Evolutionary conservation across 2,329 filamentous ascomycete species (phyloP).

Genomic region (Cercospora zeae-maydis): DNA sequence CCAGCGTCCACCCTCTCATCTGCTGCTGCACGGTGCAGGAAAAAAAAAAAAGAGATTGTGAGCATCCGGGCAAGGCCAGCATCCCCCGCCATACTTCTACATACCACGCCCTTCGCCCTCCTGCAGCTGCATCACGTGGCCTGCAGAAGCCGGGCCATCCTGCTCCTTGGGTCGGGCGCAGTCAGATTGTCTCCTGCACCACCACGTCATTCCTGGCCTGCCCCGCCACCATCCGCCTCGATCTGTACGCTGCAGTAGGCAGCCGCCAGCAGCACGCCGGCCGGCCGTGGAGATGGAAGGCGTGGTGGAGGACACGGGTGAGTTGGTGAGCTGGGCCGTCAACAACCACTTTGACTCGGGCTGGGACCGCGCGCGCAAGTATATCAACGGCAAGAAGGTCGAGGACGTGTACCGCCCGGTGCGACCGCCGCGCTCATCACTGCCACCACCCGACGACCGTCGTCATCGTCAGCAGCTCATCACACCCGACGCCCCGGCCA

Average conservation of each 20-base stretch:
- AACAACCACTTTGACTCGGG: conserved; percentile 30
- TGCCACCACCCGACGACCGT: too few species aligned
- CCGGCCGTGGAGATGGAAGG: conserved; percentile 16
- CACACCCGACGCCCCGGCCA: not conserved
- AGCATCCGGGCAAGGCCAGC: not conserved
- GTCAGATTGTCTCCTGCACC: conserved; percentile 2
- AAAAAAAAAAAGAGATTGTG: not conserved
- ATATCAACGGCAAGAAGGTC: conserved; percentile 23
- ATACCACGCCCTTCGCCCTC: not conserved
- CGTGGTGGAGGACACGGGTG: conserved; percentile 29
- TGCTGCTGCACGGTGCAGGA: not conserved
- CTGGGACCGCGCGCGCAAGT: conserved; percentile 25
- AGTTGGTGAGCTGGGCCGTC: conserved; percentile 26
- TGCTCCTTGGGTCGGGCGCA: conserved; percentile 11
- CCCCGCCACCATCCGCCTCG: conserved; percentile 13
- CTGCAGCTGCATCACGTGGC: conserved; percentile 5
- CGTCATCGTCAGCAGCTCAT: not conserved
- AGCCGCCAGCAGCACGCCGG: not conserved
- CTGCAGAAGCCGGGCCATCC: conserved; percentile 4
- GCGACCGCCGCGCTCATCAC: not conserved
- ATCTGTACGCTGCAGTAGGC: too few species aligned
- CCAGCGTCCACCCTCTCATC: not conserved
- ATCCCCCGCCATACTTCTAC: too few species aligned
- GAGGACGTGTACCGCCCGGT: conserved; percentile 15
- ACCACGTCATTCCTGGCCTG: conserved; percentile 5